phyloP scores from a whole-genome alignment of 2,329 filamentous ascomycete genomes.

The Claviceps spartinae region DNA sequence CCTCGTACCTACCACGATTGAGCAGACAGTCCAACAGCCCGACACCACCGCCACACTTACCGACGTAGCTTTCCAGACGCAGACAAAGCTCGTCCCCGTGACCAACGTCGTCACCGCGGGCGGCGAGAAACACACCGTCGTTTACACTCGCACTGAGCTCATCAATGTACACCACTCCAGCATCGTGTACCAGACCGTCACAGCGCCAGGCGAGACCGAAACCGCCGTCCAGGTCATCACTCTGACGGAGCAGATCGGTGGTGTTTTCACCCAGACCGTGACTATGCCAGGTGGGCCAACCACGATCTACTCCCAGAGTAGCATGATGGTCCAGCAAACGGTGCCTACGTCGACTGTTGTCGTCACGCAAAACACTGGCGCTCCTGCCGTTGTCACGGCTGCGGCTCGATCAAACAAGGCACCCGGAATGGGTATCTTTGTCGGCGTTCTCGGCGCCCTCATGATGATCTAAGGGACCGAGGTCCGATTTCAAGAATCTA shows the following conservation, averaged over 20 bases:
- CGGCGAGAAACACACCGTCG: constrained; percentile 17
- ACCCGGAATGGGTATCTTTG: constrained; percentile 19
- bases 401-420: constrained; percentile 15
- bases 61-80: constrained; percentile 24
- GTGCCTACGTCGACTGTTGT: constrained; percentile 14
- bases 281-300: constrained; percentile 22
- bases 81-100: constrained; percentile 20
- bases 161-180: constrained; percentile 16
- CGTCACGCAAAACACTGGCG: constrained; percentile 1
- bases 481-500: background rate
- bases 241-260: constrained; percentile 25
- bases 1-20: constrained; percentile 21
- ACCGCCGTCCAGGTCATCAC: constrained; percentile 22
- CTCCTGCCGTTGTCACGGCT: constrained; percentile 13
- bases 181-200: constrained; percentile 22
- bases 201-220: constrained; percentile 23
- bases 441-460: constrained; percentile 6
- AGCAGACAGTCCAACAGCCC: constrained; percentile 9
- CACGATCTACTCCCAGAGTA: constrained; percentile 24
- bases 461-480: constrained; percentile 4
- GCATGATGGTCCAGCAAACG: constrained; percentile 17
- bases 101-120: constrained; percentile 21
- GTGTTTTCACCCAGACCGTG: constrained; percentile 30
- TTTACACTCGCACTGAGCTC: constrained; percentile 13
- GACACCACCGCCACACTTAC: constrained; percentile 7